These are phyloP conservation scores for Salix caprea DNA, from an alignment of 345 rosid genomes.

Conservation along the genomic window DNA sequence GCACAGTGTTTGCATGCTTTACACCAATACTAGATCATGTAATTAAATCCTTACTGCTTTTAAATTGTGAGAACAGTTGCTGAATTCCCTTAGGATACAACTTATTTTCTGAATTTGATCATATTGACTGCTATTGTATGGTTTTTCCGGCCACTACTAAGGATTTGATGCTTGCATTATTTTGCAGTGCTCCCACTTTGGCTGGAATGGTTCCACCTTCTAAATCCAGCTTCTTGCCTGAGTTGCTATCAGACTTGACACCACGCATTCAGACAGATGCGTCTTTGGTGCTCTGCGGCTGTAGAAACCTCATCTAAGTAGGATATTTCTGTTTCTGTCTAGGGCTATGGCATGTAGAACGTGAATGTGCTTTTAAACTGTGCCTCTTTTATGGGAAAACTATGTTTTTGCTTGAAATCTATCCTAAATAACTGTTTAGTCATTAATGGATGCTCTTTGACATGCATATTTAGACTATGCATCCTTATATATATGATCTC, in stretches of 20 bases:
- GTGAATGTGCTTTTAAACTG: not conserved
- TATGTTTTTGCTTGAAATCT: not conserved
- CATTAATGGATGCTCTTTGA: not conserved
- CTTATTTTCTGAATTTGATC: not conserved
- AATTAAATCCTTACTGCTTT: constrained; percentile 40
- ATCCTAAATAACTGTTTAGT: not conserved
- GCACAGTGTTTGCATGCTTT: constrained; percentile 99
- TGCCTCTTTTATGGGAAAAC: not conserved
- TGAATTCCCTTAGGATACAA: constrained; percentile 8
- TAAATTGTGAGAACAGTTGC: constrained; percentile 14
- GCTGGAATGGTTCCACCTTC: constrained; percentile 94
- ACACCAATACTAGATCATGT: constrained; percentile 86
- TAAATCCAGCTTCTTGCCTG: constrained; percentile 21
- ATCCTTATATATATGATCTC: not conserved
- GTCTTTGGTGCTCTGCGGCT: not conserved
- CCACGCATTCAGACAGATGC: not conserved
- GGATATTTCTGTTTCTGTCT: not conserved
- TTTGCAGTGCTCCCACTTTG: constrained; percentile 84
- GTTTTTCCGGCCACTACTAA: not conserved
- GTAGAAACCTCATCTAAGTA: not conserved
- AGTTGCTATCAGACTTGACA: not conserved
- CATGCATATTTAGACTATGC: not conserved
- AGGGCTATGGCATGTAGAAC: not conserved
- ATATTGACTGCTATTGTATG: not conserved
- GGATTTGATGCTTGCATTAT: constrained; percentile 7